These are phyloP conservation scores for Terfezia boudieri DNA, from an alignment of 495 filamentous ascomycete species.

Conservation along the genomic window DNA sequence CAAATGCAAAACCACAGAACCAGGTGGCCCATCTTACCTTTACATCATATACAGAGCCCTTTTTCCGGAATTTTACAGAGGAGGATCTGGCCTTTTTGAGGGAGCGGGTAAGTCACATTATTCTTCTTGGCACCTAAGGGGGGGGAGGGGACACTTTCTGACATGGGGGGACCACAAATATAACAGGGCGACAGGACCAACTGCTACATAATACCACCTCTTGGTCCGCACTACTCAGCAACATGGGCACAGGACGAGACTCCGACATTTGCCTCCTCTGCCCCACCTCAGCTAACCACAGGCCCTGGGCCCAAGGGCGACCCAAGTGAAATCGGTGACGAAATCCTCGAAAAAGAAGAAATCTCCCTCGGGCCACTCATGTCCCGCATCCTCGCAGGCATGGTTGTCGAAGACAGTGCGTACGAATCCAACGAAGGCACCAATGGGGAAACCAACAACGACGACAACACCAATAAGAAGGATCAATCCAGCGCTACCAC, in stretches of 20 bases:
- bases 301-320: slow-evolving; percentile 56
- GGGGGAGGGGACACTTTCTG: too few species aligned
- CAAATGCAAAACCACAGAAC: slow-evolving; percentile 74
- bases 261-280: slow-evolving; percentile 19
- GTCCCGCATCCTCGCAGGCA: slow-evolving; percentile 55
- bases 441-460: slow-evolving; percentile 34
- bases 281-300: slow-evolving; percentile 10
- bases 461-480: slow-evolving; percentile 27
- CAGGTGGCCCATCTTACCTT: slow-evolving; percentile 87
- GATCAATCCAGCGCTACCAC: slow-evolving; percentile 25
- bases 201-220: slow-evolving; percentile 67
- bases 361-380: slow-evolving; percentile 74
- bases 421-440: slow-evolving; percentile 34
- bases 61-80: slow-evolving; percentile 71
- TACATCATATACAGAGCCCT: slow-evolving; percentile 67
- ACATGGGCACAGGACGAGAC: slow-evolving; percentile 81
- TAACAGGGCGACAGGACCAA: slow-evolving; percentile 48
- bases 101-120: slow-evolving; percentile 30
- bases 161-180: too few species aligned
- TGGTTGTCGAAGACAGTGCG: slow-evolving; percentile 60
- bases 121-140: background rate
- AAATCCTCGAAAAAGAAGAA: slow-evolving; percentile 64
- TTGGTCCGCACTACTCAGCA: slow-evolving; percentile 67
- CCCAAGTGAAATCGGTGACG: slow-evolving; percentile 69
- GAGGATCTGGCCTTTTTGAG: slow-evolving; percentile 87